Evolutionary conservation across 306 rosid genomes (phyloP), one percentile per base, ranked within the genome.

Genomic region (Oemleria cerasiformis): DNA sequence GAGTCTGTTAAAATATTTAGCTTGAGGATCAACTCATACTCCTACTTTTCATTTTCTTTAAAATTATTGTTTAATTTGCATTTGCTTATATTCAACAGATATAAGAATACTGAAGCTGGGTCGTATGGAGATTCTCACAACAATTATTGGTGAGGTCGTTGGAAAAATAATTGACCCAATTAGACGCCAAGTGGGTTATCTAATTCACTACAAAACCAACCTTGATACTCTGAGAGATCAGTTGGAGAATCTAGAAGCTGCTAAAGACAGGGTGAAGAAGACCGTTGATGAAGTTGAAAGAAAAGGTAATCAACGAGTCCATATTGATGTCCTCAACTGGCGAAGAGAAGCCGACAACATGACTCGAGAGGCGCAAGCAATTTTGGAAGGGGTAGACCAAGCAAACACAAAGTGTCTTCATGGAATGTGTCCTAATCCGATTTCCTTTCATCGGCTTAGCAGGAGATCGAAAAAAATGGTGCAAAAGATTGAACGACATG

Each of bases 151-250:
- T 36, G 70, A 5, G 70, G 38, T 74, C 40, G 43, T 15, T 1
- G 70, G 65, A 9, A 77, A 61, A 7, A 36, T 66, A 3, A 8
- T 73, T 19, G 62, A 21, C 12, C 82, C 78, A 2, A 9, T 68
- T 63, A 47, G 15, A 47, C 61, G 73, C 9, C 77, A 65, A 45
- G 51, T 78, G 63, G 53, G 78, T 36, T 77, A 70, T 62, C 8
- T 74, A 0, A 5, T 66, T 7, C 16, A 55, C 39, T 78, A 59
- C 38, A 67, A n/a, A 39, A 74, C 17, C 71, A 70, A 74, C 20
- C 34, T 77, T 23, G 15, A 39, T 0, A n/a, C 12, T 50, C 71
- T 82, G 0, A 40, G 1, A 5, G 64, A 10, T 16, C 64, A 58
- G 56, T 41, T 61, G 7, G 3, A 21, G 20, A 5, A 63, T 0